Evolutionary conservation across 2,329 filamentous ascomycete species (phyloP), one percentile per base, ranked within the genome.

Genomic region (Epichloe elymi): DNA sequence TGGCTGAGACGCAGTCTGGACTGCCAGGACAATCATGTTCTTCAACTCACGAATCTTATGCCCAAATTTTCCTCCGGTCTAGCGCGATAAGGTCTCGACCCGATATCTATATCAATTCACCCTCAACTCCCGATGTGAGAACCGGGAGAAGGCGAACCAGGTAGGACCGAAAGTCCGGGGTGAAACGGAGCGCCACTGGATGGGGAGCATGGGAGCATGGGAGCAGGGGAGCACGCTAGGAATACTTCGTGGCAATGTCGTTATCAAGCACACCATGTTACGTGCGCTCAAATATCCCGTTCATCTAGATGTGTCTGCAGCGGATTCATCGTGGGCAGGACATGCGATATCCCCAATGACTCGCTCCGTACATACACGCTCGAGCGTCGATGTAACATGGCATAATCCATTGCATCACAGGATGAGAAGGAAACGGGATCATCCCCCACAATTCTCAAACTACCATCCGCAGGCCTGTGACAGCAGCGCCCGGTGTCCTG

Each of bases 141-240:
- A 17, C 15, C 33, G 30, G 36, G 35, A 23, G 36, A 44, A 45
- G 43, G 49, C 48, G 33, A 38, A 39, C 38, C 17, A 36, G 37
- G 49, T 40, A 50, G 33, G 19, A 36, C 49, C 49, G 38, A 51
- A 40, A 47, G 45, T 47, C 49, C 49, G 49, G 49, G 49, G 44
- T 47, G n/a, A 39, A 41, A 30, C 26, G n/a, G n/a, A 36, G 26
- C 44, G 42, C 38, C 44, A 40, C 20, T 15, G 12, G 12, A 38
- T 23, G 41, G 23, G 41, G 19, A 26, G 40, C 40, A 42, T 42
- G 40, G 11, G 19, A 19, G 15, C 10, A 23, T 20, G 23, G 41
- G 19, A 26, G 40, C 40, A 42, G 26, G 40, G 11, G 19, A 19
- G 15, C 10, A 23, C 12, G 19, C 40, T 26, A 42, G 20, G 15